Evolutionary conservation across 1,284 basidiomycete genomes (phyloP), one percentile per base, ranked within the genome.

Genomic region (Trametes versicolor): DNA sequence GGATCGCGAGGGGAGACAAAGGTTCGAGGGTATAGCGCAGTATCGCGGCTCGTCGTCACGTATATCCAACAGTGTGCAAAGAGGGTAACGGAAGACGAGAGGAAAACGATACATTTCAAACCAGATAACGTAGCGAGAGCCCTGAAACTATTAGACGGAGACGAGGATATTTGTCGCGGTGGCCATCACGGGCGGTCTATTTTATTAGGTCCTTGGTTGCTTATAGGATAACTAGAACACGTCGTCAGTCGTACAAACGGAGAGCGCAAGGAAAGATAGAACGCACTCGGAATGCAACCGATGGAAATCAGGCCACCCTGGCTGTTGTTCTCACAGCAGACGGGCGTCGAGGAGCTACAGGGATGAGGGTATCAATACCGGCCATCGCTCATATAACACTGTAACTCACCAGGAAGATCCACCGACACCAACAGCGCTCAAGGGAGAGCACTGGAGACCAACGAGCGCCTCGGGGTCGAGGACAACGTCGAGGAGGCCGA

Each of bases 311-410:
- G 51, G 29, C 62, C 63, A 41, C 68, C 68, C 4, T 67, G 41
- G 51, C 58, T 66, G 66, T 70, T 70, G 64, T 70, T 68, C 60
- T 70, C 66, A n/a, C 69, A 70, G 63, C 69, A 70, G 15, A 70
- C 69, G 29, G 66, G 34, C 19, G 53, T 61, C 41, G 64, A 41
- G 6, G 57, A 54, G 64, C 69, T 70, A 41, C 0, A 23, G 29
- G 9, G 10, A 52, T 19, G 27, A 37, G 10, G 10, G 47, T 19
- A 37, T 49, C 25, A 55, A 32, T 13, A 21, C n/a, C 12, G 23
- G 17, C 12, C 29, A 6, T 1, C 8, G 6, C 8, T 19, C 15
- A n/a, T 8, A 27, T 17, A 10, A 6, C 5, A 12, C 5, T 19
- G 12, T 19, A 2, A 60, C 69, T 7, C 27, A 68, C 69, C 69